Conservation (phyloP, 331 rosid genomes). For the Quercus phellos region DNA sequence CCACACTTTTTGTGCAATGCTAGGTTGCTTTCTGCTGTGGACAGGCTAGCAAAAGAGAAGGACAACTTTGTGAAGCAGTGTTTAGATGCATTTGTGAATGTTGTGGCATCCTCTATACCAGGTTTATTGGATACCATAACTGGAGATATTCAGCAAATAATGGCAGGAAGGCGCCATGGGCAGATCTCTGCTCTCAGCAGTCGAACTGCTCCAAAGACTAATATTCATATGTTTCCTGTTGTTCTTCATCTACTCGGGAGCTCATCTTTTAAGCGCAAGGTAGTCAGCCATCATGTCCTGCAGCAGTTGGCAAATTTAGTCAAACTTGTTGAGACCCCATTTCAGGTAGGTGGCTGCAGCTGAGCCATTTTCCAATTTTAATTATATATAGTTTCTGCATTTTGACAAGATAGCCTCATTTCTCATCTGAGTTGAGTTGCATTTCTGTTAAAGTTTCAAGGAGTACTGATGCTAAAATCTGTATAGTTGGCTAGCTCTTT, state of each 20-base stretch:
- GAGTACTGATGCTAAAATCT: neutral
- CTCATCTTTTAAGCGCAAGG: constrained; percentile 74
- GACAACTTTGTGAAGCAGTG: constrained; percentile 73
- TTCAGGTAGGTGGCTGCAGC: constrained; percentile 61
- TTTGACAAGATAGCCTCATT: neutral
- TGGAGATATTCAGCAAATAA: constrained; percentile 78
- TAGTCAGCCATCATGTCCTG: constrained; percentile 64
- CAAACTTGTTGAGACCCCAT: constrained; percentile 73
- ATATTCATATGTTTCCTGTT: constrained; percentile 80
- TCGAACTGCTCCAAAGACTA: constrained; percentile 76
- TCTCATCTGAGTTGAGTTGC: neutral
- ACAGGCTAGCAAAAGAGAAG: constrained; percentile 87
- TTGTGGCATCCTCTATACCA: constrained; percentile 71
- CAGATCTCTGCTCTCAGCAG: constrained; percentile 67
- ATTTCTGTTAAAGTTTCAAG: neutral
- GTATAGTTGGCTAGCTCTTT: neutral
- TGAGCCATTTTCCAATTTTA: constrained; percentile 5
- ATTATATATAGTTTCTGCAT: neutral
- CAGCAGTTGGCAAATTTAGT: constrained; percentile 77
- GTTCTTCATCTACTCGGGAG: constrained; percentile 93
- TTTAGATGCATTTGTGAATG: constrained; percentile 65
- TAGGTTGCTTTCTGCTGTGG: constrained; percentile 78
- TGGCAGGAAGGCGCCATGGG: constrained; percentile 94
- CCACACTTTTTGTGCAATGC: constrained; percentile 84
- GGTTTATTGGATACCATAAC: constrained; percentile 75